These are phyloP conservation scores for Metrosideros polymorpha DNA, from an alignment of 441 rosid species.

Conservation along the genomic window DNA sequence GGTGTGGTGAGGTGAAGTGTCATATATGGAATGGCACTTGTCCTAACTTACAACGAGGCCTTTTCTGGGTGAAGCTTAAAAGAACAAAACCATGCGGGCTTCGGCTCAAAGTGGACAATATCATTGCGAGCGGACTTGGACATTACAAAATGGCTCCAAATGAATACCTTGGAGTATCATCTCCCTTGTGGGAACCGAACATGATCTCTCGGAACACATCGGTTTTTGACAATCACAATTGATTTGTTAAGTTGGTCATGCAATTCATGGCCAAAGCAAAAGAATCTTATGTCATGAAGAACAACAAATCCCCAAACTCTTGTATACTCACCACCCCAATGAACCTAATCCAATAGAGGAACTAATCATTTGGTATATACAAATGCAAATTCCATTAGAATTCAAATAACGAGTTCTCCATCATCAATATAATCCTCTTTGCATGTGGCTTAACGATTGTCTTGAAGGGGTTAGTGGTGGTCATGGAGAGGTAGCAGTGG, in stretches of 20 bases:
- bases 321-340: neutral
- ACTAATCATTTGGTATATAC: neutral
- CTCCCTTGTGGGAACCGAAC: neutral
- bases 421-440: neutral
- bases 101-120: too few species aligned
- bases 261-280: neutral
- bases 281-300: neutral
- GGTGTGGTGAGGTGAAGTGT: too few species aligned
- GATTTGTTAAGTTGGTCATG: neutral
- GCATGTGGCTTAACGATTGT: neutral
- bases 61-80: too few species aligned
- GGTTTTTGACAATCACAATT: neutral
- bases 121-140: too few species aligned
- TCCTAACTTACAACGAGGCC: too few species aligned
- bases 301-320: neutral
- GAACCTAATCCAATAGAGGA: neutral
- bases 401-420: neutral
- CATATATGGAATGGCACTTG: too few species aligned
- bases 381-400: neutral
- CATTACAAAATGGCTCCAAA: neutral
- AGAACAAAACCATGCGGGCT: too few species aligned
- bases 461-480: neutral
- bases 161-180: neutral
- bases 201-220: neutral
- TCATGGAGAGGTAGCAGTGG: neutral